Conservation (phyloP, 192 early-diverging fungal genomes). For the Backusella tuberculispora region DNA sequence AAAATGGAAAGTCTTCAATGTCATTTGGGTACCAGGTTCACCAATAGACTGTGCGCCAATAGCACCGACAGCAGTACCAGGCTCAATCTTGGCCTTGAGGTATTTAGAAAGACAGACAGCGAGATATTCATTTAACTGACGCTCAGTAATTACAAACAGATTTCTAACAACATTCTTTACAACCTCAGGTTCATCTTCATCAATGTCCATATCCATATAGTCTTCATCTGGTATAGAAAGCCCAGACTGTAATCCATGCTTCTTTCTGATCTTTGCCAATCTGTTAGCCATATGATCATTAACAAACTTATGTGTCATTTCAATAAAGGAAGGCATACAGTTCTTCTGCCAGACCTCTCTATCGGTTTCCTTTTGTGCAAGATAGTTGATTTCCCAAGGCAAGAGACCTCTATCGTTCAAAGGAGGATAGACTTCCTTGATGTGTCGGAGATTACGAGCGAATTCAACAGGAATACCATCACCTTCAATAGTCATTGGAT, state of each 20-base stretch:
- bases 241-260: conserved; percentile 54
- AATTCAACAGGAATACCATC: conserved; percentile 89
- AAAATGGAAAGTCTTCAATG: conserved; percentile 99
- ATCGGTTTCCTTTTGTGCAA: conserved; percentile 54
- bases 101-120: conserved; percentile 84
- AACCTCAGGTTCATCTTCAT: conserved; percentile 45
- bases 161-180: conserved; percentile 63
- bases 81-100: conserved; percentile 88
- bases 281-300: conserved; percentile 55
- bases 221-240: conserved; percentile 55
- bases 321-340: conserved; percentile 67
- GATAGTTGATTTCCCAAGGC: conserved; percentile 64
- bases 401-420: conserved; percentile 46
- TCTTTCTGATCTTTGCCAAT: conserved; percentile 61
- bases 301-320: conserved; percentile 62
- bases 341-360: conserved; percentile 53
- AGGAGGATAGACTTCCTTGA: conserved; percentile 30
- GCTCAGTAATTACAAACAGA: conserved; percentile 70
- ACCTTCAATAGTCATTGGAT: conserved; percentile 93
- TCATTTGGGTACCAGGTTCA: conserved; percentile 99
- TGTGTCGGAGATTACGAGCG: conserved; percentile 77
- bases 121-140: conserved; percentile 76
- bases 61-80: conserved; percentile 95
- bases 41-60: conserved; percentile 97
- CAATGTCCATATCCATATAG: conserved; percentile 59